Conservation (phyloP, 805 yeast species). For the Metschnikowia anglica region DNA sequence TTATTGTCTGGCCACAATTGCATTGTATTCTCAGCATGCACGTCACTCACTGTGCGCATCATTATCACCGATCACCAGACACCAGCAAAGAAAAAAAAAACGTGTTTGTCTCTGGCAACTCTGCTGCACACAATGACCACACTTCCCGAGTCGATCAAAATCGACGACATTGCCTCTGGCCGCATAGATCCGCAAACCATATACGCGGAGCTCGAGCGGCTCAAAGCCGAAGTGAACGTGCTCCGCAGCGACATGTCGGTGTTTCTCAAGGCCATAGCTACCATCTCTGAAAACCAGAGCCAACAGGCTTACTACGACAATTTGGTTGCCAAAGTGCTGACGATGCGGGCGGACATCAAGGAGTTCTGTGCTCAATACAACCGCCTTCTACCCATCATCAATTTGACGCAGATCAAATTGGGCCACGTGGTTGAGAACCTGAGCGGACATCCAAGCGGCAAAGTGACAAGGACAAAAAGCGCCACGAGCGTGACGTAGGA, state of each 20-base stretch:
- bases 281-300: slow-evolving; percentile 30
- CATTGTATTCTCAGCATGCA: no score
- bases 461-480: neutral
- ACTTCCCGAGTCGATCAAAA: slow-evolving; percentile 24
- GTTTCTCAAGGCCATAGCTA: slow-evolving; percentile 38
- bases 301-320: slow-evolving; percentile 40
- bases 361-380: slow-evolving; percentile 46
- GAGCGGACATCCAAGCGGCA: slow-evolving; percentile 4
- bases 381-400: slow-evolving; percentile 48
- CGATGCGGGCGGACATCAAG: slow-evolving; percentile 40
- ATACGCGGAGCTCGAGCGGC: slow-evolving; percentile 43
- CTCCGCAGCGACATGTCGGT: slow-evolving; percentile 42
- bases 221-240: slow-evolving; percentile 42
- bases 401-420: slow-evolving; percentile 49
- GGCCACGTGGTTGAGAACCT: slow-evolving; percentile 51
- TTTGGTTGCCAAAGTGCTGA: slow-evolving; percentile 36
- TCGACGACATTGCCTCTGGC: slow-evolving; percentile 46
- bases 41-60: no score
- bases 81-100: no score
- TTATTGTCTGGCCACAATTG: no score
- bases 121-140: slow-evolving; percentile 9
- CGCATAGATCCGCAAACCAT: slow-evolving; percentile 40
- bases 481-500: neutral
- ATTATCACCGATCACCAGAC: no score
- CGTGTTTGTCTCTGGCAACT: no score